These are phyloP conservation scores for Pseudogymnoascus sp. DNA, from an alignment of 2,329 filamentous ascomycete genomes.

Conservation along the genomic window DNA sequence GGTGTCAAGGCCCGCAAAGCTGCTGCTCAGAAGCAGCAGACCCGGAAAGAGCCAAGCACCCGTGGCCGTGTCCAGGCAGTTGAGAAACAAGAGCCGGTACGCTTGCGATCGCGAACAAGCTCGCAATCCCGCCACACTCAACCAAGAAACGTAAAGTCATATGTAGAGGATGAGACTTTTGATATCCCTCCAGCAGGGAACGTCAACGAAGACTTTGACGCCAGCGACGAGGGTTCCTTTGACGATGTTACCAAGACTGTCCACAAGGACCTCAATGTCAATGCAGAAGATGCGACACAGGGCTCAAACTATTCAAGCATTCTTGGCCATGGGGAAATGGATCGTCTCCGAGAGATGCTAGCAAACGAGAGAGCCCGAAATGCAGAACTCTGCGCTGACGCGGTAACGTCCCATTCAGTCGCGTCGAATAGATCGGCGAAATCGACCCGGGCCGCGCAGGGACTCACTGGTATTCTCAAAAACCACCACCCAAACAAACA, in stretches of 20 bases:
- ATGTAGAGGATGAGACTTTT: slow-evolving; percentile 36
- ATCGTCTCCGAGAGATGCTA: slow-evolving; percentile 13
- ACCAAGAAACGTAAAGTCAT: slow-evolving; percentile 29
- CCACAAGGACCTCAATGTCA: slow-evolving; percentile 12
- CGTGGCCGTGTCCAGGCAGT: slow-evolving; percentile 17
- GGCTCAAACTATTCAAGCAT: slow-evolving; percentile 13
- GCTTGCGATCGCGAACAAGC: slow-evolving; percentile 12
- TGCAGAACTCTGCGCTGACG: neutral
- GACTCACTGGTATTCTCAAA: slow-evolving; percentile 14
- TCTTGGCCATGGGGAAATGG: slow-evolving; percentile 13
- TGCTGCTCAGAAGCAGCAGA: neutral
- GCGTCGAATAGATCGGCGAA: neutral
- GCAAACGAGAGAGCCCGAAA: slow-evolving; percentile 11
- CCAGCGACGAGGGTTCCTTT: slow-evolving; percentile 3
- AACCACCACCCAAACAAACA: neutral
- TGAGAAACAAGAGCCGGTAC: neutral
- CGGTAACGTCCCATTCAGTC: neutral
- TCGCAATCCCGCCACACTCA: slow-evolving; percentile 13
- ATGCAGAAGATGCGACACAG: slow-evolving; percentile 7
- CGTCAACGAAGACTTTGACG: neutral
- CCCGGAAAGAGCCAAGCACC: neutral
- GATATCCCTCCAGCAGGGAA: slow-evolving; percentile 29
- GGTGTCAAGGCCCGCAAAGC: neutral
- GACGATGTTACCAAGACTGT: slow-evolving; percentile 13
- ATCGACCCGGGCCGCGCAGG: neutral